phyloP scores from a whole-genome alignment of 2,329 filamentous ascomycete species.

The Fusarium bulbicola region DNA sequence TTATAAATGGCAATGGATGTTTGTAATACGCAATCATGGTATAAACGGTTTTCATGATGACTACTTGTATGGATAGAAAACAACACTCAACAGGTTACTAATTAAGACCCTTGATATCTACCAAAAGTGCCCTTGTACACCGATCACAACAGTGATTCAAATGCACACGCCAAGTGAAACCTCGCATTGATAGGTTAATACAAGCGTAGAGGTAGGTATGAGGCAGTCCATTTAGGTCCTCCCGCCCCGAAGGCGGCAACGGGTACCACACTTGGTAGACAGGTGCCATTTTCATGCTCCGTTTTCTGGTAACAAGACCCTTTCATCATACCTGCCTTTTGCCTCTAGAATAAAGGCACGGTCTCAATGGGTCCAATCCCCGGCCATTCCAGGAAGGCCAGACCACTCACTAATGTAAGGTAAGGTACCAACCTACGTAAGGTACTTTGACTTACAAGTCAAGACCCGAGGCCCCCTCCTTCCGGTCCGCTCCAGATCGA shows the following conservation, averaged over 20 bases:
- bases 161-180: conserved; percentile 11
- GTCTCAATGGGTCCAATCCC: conserved; percentile 15
- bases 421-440: background rate
- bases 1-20: background rate
- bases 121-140: background rate
- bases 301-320: background rate
- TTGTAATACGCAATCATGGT: background rate
- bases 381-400: conserved; percentile 13
- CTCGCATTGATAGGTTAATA: conserved; percentile 14
- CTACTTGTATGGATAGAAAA: background rate
- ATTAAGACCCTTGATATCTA: background rate
- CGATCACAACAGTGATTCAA: background rate
- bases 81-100: background rate
- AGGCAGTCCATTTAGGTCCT: background rate
- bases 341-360: conserved; percentile 26
- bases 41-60: conserved; percentile 15
- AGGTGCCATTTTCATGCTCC: conserved; percentile 28
- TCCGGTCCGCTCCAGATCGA: conserved; percentile 12
- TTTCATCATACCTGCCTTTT: conserved; percentile 8
- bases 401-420: background rate
- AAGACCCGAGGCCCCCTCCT: conserved; percentile 1
- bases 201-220: background rate
- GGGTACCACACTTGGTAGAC: conserved; percentile 23
- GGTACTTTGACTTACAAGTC: background rate
- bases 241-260: conserved; percentile 5